Base-by-base conservation (phyloP, 108 stramenopile genomes). In the Fistulifera solaris region DNA sequence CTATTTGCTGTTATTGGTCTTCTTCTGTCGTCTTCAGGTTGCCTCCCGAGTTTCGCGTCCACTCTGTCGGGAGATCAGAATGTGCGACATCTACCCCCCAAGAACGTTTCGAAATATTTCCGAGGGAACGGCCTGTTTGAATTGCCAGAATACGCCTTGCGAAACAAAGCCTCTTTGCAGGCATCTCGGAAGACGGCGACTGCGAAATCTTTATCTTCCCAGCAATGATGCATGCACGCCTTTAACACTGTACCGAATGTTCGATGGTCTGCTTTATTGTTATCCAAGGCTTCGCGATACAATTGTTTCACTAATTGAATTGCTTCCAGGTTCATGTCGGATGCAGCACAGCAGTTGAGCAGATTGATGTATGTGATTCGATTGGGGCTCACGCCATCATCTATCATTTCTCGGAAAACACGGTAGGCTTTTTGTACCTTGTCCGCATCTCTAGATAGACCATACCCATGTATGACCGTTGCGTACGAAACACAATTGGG, bases 401-500 rank as follows among this genome's bases (percentile, higher is more conserved):
- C 19, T 15, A 69, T 46, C 76, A 77, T 77, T 26, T 52, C 42
- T 49, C 62, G 57, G 1, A 77, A 42, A 12, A 77, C 17, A 2
- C 39, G 18, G 17, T 50, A 62, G 7, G 76, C 71, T 26, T 51
- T 38, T 27, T 45, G 52, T 13, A 70, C 70, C 5, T 73, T 71
- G 19, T 71, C 61, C 1, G 47, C 40, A 25, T 68, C 67, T 27
- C 57, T 50, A 14, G 66, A 58, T 17, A 58, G 61, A 16, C 73
- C 66, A 17, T 67, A 58, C 17, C 66, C 70, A 58, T 78, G 60
- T 45, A 78, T 74, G 21, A 68, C 66, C 8, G 73, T 47, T 18
- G 71, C 63, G 55, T 68, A 78, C 0, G 77, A 62, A 22, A 74
- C 49, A 26, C 45, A 61, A 27, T 78, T 66, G 16, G 77, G 77